phyloP scores from a whole-genome alignment of 306 rosid genomes.

The Malus sylvestris region DNA sequence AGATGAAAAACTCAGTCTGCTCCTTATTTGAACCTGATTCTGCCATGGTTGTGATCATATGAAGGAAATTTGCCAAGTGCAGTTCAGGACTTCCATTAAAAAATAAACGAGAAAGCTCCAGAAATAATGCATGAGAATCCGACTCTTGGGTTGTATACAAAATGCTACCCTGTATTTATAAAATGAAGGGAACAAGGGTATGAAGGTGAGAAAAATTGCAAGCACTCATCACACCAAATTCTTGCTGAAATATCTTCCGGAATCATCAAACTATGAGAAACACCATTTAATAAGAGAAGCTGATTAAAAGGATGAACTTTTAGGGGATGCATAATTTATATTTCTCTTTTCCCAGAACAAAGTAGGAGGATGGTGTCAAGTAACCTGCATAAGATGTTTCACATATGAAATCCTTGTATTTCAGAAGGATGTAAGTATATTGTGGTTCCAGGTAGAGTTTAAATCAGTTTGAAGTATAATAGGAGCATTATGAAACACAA shows the following conservation, averaged over 20 bases:
- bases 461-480: neutral
- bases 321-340: neutral
- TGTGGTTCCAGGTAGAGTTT: neutral
- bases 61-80: slow-evolving; percentile 82
- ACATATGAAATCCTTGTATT: neutral
- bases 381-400: neutral
- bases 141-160: slow-evolving; percentile 57
- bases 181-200: neutral
- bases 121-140: slow-evolving; percentile 62
- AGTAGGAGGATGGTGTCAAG: neutral
- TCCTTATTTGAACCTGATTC: slow-evolving; percentile 62
- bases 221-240: neutral
- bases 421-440: neutral
- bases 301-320: neutral
- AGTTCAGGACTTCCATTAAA: slow-evolving; percentile 52
- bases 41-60: slow-evolving; percentile 69
- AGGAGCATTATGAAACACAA: neutral
- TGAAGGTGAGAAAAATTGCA: neutral
- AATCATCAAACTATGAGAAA: neutral
- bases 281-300: neutral
- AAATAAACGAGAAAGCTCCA: slow-evolving; percentile 75
- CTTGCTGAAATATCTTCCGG: neutral
- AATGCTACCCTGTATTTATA: slow-evolving; percentile 43
- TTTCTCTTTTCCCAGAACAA: neutral
- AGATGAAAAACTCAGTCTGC: slow-evolving; percentile 60